A percentile compares a stretch with the other conserved stretches of the same genome.
Conservation (phyloP, 768 basidiomycete species). For the Asterophora parasitica region DNA sequence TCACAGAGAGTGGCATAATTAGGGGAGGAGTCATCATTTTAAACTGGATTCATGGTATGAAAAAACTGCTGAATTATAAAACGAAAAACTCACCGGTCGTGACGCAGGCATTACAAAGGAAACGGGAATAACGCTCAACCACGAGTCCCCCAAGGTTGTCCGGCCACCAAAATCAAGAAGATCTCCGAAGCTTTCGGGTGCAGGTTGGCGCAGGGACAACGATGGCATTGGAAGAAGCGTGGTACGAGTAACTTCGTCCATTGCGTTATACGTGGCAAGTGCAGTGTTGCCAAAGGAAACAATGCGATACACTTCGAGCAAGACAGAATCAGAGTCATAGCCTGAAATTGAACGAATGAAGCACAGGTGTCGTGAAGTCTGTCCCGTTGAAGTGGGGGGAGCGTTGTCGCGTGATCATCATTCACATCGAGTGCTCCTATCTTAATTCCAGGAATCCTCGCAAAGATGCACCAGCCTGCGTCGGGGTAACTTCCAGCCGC, state of each 20-base stretch:
- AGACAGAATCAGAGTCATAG: too few species aligned
- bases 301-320: too few species aligned
- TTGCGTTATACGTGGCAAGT: slow-evolving; percentile 5
- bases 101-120: background rate
- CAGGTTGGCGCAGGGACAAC: slow-evolving; percentile 7
- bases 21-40: slow-evolving; percentile 11
- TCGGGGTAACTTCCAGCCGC: too few species aligned
- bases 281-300: too few species aligned
- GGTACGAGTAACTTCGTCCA: slow-evolving; percentile 6
- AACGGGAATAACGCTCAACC: background rate
- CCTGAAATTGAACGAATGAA: too few species aligned
- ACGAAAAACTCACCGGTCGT: background rate
- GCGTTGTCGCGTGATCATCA: too few species aligned
- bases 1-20: slow-evolving; percentile 2
- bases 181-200: slow-evolving; percentile 1
- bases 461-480: too few species aligned
- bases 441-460: too few species aligned
- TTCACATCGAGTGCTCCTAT: too few species aligned
- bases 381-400: too few species aligned
- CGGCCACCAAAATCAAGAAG: slow-evolving; percentile 4
- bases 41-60: slow-evolving; percentile 9
- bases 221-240: slow-evolving; percentile 13
- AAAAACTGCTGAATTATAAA: slow-evolving; percentile 7
- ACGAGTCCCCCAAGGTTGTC: background rate
- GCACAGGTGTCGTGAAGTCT: too few species aligned